Base-by-base conservation (phyloP, 768 basidiomycete genomes). In the Suillus occidentalis region DNA sequence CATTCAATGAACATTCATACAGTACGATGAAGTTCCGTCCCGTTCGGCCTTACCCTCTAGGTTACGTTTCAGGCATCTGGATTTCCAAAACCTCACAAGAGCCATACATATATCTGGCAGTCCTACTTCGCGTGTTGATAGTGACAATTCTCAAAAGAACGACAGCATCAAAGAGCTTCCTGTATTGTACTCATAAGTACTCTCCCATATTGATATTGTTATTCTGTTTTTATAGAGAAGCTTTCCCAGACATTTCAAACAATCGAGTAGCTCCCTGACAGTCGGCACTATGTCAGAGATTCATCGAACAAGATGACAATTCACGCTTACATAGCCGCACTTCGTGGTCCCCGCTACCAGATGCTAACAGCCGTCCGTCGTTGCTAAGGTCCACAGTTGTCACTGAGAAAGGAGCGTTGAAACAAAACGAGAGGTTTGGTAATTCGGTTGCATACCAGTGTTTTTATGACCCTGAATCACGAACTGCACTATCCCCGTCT, bases 401-500 rank as follows among this genome's bases (percentile, higher is more conserved):
- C 25, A 59, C 58, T 59, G 25, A 28, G 39, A 59, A 59, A 13
- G 58, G 25, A 42, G 28, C 28, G 28, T 58, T 40, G 9, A 28
- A 39, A 40, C 9, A 59, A 28, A 20, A 67, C 63, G 37, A 61
- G 60, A 45, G 45, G 60, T n/a, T 61, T 31, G 18, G 36, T 42
- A 42, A 36, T 55, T 36, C 22, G 14, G 36, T 25, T 45, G 25
- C 85, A 40, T 68, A 87, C 87, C 87, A 55, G 87, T 87, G 72
- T 90, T 90, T 78, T 89, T 85, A 72, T 82, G 83, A 14, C 75
- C 89, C 75, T 98, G 96, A 39, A 99, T 82, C 91, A 97, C 94
- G 72, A 93, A 90, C 76, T 99, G 96, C 71, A 95, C 90, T 49
- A 88, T 85, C 47, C 87, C 89, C 14, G 84, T 84, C 67, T 85